Percentiles rank a stretch among this genome's conserved stretches.
phyloP scores from a whole-genome alignment of 352 stramenopile species.

The Phytopythium cucurbitacearum region DNA sequence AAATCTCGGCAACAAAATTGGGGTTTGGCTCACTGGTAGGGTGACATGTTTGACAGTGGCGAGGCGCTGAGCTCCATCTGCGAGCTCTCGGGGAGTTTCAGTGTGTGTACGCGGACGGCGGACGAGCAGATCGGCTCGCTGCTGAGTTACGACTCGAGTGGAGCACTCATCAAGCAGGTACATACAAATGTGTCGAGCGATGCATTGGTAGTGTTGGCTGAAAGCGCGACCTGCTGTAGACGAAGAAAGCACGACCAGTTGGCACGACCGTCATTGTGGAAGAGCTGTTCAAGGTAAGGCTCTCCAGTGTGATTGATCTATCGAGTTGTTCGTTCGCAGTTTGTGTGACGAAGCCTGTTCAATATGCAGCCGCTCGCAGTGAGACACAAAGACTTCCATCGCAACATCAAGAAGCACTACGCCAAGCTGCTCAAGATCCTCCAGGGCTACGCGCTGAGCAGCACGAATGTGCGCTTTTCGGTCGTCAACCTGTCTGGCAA shows the following conservation, averaged over 20 bases:
- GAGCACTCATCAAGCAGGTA: conserved; percentile 46
- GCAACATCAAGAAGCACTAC: conserved; percentile 94
- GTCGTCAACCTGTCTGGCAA: conserved; percentile 56
- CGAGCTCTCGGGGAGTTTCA: conserved; percentile 83
- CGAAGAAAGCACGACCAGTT: conserved; percentile 58
- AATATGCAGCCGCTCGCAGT: conserved; percentile 81
- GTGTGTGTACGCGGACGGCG: conserved; percentile 84
- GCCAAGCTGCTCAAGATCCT: conserved; percentile 90
- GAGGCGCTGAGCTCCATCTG: conserved; percentile 96
- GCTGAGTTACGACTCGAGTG: conserved; percentile 80
- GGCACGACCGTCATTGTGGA: conserved; percentile 93
- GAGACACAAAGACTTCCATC: conserved; percentile 89
- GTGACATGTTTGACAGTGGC: conserved; percentile 36
- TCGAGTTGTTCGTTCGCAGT: not conserved
- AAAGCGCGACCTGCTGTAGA: conserved; percentile 8
- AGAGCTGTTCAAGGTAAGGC: conserved; percentile 84
- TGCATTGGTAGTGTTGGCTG: not conserved
- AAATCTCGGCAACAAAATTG: not conserved
- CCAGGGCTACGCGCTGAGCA: conserved; percentile 77
- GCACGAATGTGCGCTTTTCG: conserved; percentile 49
- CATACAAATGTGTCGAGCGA: not conserved
- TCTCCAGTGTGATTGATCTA: not conserved
- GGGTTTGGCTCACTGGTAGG: conserved; percentile 2
- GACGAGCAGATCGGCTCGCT: conserved; percentile 71
- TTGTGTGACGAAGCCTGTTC: not conserved